Evolutionary conservation across 1,139 yeast species (phyloP).

Genomic region (Taiozyma onychis): DNA sequence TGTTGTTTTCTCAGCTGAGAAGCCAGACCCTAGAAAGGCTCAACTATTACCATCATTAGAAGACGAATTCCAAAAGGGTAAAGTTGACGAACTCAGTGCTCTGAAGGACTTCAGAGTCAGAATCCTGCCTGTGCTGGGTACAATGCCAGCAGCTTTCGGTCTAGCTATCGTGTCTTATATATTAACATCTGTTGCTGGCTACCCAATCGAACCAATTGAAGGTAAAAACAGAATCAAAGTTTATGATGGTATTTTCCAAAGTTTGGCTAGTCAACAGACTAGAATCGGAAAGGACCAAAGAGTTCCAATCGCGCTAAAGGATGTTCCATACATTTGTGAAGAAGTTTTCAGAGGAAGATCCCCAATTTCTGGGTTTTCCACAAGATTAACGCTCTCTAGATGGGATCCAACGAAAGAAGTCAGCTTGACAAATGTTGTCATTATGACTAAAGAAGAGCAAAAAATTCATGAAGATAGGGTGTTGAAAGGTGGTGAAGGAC

Average conservation of each 20-base stretch:
- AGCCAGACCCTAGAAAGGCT: conserved; percentile 94
- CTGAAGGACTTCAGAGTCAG: conserved; percentile 86
- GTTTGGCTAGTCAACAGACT: conserved; percentile 81
- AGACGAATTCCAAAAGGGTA: conserved; percentile 71
- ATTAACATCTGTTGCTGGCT: conserved; percentile 74
- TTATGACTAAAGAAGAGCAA: conserved; percentile 88
- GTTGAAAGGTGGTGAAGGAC: conserved; percentile 54
- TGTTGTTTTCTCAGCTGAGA: conserved; percentile 88
- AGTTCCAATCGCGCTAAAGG: conserved; percentile 65
- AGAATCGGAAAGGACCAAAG: conserved; percentile 70
- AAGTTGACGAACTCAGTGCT: conserved; percentile 83
- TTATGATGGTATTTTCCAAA: conserved; percentile 77
- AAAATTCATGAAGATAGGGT: conserved; percentile 69
- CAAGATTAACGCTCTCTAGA: conserved; percentile 69
- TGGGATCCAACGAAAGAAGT: conserved; percentile 68
- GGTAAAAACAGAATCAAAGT: conserved; percentile 85
- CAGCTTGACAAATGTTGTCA: conserved; percentile 68
- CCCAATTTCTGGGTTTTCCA: conserved; percentile 78
- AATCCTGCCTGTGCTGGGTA: conserved; percentile 89
- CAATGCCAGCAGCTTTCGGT: conserved; percentile 96
- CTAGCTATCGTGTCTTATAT: conserved; percentile 81
- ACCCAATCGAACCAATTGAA: conserved; percentile 82
- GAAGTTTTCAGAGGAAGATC: conserved; percentile 92
- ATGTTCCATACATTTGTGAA: conserved; percentile 80
- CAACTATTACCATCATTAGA: conserved; percentile 78